These are phyloP conservation scores for Fusarium decemcellulare DNA, from an alignment of 2,329 filamentous ascomycete species.

Conservation along the genomic window DNA sequence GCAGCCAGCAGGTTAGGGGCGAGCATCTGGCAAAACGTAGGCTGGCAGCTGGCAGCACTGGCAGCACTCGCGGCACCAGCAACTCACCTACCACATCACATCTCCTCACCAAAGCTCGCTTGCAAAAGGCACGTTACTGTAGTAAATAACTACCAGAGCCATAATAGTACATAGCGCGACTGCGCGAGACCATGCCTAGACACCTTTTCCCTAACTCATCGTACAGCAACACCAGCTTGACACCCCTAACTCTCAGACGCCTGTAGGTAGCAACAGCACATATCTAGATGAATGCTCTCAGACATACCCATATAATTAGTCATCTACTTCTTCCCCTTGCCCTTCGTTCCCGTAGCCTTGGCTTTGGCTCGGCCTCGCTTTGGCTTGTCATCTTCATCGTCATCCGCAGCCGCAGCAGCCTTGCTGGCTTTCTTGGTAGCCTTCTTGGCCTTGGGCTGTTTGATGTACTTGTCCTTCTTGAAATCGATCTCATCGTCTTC, in stretches of 20 bases:
- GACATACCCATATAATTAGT: constrained; percentile 12
- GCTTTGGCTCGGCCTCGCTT: constrained; percentile 62
- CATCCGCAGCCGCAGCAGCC: constrained; percentile 61
- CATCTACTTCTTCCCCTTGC: constrained; percentile 62
- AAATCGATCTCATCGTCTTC: constrained; percentile 83
- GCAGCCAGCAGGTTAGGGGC: no score
- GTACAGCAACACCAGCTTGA: constrained; percentile 16
- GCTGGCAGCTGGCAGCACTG: constrained; percentile 7
- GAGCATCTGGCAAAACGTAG: no score
- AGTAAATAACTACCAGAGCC: not conserved
- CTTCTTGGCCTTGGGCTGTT: constrained; percentile 83
- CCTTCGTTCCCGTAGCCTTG: constrained; percentile 58
- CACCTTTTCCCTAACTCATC: constrained; percentile 28
- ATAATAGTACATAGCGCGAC: constrained; percentile 27
- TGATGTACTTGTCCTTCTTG: constrained; percentile 97
- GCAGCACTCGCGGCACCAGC: constrained; percentile 2
- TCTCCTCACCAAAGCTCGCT: not conserved
- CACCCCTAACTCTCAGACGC: constrained; percentile 6
- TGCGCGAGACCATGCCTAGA: constrained; percentile 13
- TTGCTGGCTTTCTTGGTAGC: constrained; percentile 60
- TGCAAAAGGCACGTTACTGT: not conserved
- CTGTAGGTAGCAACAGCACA: constrained; percentile 14
- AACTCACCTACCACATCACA: not conserved
- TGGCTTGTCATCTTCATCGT: constrained; percentile 63
- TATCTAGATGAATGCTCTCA: constrained; percentile 23